Evolutionary conservation across 1,284 basidiomycete species (phyloP), one percentile per base, ranked within the genome.

Genomic region (Hemileia vastatrix): DNA sequence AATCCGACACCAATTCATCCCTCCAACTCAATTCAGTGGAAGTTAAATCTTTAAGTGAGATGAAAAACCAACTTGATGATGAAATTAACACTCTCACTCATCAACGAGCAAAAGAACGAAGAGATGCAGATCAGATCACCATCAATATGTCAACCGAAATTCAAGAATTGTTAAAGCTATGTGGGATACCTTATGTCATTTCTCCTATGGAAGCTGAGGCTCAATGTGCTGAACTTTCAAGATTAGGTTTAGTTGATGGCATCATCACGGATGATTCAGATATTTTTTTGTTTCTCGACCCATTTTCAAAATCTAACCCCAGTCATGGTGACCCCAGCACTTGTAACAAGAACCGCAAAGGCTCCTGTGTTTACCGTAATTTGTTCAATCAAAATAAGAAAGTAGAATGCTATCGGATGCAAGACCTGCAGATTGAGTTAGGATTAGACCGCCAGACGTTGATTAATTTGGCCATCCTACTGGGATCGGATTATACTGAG

Each of bases 381-480:
- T 95, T 99, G 87, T 99, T 99, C 80, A 97, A 97, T 77, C 91
- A 97, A 78, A 88, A 89, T 64, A 97, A 96, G 80, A 95, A 90
- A 6, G 94, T 97, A 63, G 94, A 98, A 77, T 93, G 91, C 73
- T 98, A 95, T 78, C 78, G 95, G 36, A 79, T 86, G 4, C 78
- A 83, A 1, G 95, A 99, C 75, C 81, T 98, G 58, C 81, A 84
- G 55, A 83, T 92, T 47, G 95, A 98, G 76, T 80, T 98, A 4
- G 87, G 90, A 1, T 80, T 99, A 13, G 87, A 89, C 60, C 82
- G 91, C 27, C 88, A 89, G 68, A 86, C 87, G 36, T 83, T 99
- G 33, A 84, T 98, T 54, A 83, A 86, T 36, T 79, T 99, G 21
- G 92, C 94, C 1, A 95, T 95, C 76, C 81, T 98, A 19, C 81